Evolutionary conservation across 768 basidiomycete genomes (phyloP).

Genomic region (Thelephora ganbajun): DNA sequence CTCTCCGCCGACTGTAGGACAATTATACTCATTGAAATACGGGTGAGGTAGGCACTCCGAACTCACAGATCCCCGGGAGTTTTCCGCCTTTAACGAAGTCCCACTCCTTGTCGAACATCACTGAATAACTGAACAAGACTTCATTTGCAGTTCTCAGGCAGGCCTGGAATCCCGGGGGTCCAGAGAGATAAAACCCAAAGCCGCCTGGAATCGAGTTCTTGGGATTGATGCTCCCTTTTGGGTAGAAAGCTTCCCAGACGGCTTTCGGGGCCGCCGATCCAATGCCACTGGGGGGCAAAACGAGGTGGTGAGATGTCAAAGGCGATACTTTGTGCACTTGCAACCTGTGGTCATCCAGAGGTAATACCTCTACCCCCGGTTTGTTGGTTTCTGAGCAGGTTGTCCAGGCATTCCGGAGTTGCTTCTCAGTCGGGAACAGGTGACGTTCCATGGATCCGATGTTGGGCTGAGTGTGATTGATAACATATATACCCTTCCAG

Average conservation of each 20-base stretch:
- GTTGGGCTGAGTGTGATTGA: too few species aligned
- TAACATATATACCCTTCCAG: too few species aligned
- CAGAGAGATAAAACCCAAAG: constrained; percentile 56
- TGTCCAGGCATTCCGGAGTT: too few species aligned
- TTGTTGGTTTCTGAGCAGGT: too few species aligned
- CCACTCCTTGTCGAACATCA: constrained; percentile 51
- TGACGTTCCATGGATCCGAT: too few species aligned
- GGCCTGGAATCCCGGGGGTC: constrained; percentile 29
- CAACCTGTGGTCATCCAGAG: constrained; percentile 27
- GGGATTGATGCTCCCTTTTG: constrained; percentile 49
- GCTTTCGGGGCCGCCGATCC: constrained; percentile 18
- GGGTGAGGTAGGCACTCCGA: constrained; percentile 2
- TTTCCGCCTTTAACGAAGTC: constrained; percentile 68
- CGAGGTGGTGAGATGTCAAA: constrained; percentile 19
- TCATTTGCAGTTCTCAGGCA: constrained; percentile 29
- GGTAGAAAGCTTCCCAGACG: constrained; percentile 47
- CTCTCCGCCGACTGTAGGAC: constrained; percentile 34
- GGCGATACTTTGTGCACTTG: constrained; percentile 35
- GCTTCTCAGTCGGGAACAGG: too few species aligned
- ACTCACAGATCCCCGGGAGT: constrained; percentile 56
- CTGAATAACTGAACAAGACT: constrained; percentile 47
- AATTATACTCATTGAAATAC: neutral
- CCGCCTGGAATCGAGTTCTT: constrained; percentile 38
- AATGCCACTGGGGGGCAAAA: constrained; percentile 14
- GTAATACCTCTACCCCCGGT: constrained; percentile 4